These are phyloP conservation scores for Cavenderia fasciculata DNA, from an alignment of 78 protist species.

Conservation along the genomic window DNA sequence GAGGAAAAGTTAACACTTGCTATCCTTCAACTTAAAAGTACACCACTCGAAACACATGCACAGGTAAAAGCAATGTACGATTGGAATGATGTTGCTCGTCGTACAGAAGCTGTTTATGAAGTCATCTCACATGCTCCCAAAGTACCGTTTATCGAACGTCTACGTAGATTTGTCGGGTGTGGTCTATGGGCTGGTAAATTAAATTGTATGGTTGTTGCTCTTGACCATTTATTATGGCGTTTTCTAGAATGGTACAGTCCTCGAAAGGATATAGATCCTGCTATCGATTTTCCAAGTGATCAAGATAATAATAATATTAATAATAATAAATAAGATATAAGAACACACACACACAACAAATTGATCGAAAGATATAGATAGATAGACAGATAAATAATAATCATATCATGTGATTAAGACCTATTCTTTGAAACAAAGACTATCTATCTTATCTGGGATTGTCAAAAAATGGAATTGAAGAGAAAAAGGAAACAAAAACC, in stretches of 20 bases:
- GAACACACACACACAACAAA: too few relatives aligned
- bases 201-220: slow-evolving; percentile 77
- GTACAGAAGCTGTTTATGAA: slow-evolving; percentile 87
- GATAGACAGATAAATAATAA: too few relatives aligned
- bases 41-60: slow-evolving; percentile 43
- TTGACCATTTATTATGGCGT: slow-evolving; percentile 45
- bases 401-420: too few relatives aligned
- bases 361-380: too few relatives aligned
- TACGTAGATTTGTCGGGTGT: slow-evolving; percentile 76
- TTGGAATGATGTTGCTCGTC: slow-evolving; percentile 89
- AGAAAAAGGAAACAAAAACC: too few relatives aligned
- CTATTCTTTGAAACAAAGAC: too few relatives aligned
- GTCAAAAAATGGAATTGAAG: too few relatives aligned
- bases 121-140: slow-evolving; percentile 36
- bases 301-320: too few relatives aligned
- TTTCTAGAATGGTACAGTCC: slow-evolving; percentile 69
- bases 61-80: slow-evolving; percentile 78
- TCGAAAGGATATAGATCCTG: slow-evolving; percentile 60
- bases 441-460: too few relatives aligned
- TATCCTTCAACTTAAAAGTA: background rate
- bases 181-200: slow-evolving; percentile 83
- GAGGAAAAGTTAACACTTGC: slow-evolving; percentile 36
- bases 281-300: slow-evolving; percentile 53
- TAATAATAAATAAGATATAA: too few relatives aligned
- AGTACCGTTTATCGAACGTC: slow-evolving; percentile 61